Percentiles rank a stretch among this genome's conserved stretches.
These are phyloP conservation scores for Candida hungchunana DNA, from an alignment of 805 yeast species.

Conservation along the genomic window DNA sequence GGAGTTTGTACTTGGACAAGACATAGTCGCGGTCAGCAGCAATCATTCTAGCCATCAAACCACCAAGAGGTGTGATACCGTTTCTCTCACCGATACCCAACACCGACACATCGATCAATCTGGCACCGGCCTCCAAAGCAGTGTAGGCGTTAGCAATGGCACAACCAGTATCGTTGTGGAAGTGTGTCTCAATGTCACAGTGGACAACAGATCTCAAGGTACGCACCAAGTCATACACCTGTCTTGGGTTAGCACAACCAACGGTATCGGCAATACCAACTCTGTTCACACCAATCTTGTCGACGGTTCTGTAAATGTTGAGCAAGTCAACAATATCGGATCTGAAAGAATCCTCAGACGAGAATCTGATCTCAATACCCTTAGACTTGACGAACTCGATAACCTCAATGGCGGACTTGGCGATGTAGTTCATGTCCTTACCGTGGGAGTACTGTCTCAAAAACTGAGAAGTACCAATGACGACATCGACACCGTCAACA, in stretches of 20 bases:
- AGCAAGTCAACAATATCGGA: slow-evolving; percentile 92
- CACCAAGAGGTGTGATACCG: slow-evolving; percentile 97
- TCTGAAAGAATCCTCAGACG: slow-evolving; percentile 96
- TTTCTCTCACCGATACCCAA: slow-evolving; percentile 98
- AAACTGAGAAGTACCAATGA: slow-evolving; percentile 95
- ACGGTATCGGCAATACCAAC: slow-evolving; percentile 99
- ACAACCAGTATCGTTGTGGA: slow-evolving; percentile 99
- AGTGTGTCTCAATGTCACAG: slow-evolving; percentile 97
- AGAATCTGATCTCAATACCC: slow-evolving; percentile 94
- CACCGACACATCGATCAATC: slow-evolving; percentile 89
- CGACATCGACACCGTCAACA: slow-evolving; percentile 98
- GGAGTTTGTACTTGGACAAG: slow-evolving; percentile 87
- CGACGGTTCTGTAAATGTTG: slow-evolving; percentile 94
- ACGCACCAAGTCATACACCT: slow-evolving; percentile 93
- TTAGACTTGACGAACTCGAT: slow-evolving; percentile 95
- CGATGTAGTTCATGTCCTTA: slow-evolving; percentile 96
- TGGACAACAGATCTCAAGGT: slow-evolving; percentile 90
- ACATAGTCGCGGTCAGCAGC: slow-evolving; percentile 98
- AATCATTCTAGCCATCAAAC: slow-evolving; percentile 98
- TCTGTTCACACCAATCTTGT: slow-evolving; percentile 95
- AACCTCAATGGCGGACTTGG: slow-evolving; percentile 93
- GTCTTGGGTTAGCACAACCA: slow-evolving; percentile 98
- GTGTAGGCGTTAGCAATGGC: slow-evolving; percentile 98
- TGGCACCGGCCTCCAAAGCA: slow-evolving; percentile 97
- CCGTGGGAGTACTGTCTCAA: slow-evolving; percentile 95